Base-by-base conservation (phyloP, 2,329 filamentous ascomycete genomes). In the Botryotinia narcissicola region DNA sequence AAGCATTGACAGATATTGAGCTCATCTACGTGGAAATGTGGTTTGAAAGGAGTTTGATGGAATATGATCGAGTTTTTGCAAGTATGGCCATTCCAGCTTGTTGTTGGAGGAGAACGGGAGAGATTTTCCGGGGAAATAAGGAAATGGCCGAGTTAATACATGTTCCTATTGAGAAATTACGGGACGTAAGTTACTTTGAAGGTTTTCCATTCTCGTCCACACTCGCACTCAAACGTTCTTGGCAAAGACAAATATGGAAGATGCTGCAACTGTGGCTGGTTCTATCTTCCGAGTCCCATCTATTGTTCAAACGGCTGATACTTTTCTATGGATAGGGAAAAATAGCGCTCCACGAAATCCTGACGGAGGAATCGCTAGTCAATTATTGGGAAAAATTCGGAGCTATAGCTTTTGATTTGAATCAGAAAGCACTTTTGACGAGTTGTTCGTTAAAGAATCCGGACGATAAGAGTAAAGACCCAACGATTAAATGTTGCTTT, bases 371-470 rank as follows among this genome's bases (percentile, higher is more conserved):
- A 75, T 97, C 95, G 59, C 89, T 97, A 75, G 96, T 98, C 72
- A 93, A 93, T 79, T 99, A 99, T 80, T 99, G 96, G 96, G 96
- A 99, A 83, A 97, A 99, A 80, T 99, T 99, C 80, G 95, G 95
- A 69, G 95, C 94, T 8, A 98, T 99, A 79, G 97, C 96, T 16
- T 99, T 99, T 82, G 96, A 99, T 81, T 90, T 92, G 73, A 91
- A 90, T 16, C 96, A 98, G 81, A 97, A 99, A 82, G 97, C 95
- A 35, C 93, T 99, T 79, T 86, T 99, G 77, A 99, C 96, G 35
- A 95, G 93, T 77, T 99, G 96, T 81, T 92, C 93, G 18, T 84
- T 99, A 75, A 97, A 97, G 83, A 95, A 91, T 77, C 95, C 93
- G 5, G 89, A 90, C 76, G 86, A 90, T 69, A 88, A 88, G 74